These are phyloP conservation scores for Phytophthora cajani DNA, from an alignment of 352 stramenopile genomes.

Conservation along the genomic window DNA sequence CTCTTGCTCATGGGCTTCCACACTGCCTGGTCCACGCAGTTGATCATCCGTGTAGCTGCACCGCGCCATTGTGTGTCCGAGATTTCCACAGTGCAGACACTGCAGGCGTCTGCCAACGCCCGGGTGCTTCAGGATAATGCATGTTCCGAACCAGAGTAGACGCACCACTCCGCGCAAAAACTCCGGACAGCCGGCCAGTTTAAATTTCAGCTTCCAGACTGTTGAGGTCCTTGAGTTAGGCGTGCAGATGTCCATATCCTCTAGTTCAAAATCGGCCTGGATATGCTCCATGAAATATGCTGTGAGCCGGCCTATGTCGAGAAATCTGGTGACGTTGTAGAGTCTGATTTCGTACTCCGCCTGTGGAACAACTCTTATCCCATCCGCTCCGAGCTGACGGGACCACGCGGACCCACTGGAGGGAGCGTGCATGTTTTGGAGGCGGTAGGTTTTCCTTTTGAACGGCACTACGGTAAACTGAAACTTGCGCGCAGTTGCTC, in stretches of 20 bases:
- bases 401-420: neutral
- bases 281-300: neutral
- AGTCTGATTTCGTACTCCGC: neutral
- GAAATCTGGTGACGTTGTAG: neutral
- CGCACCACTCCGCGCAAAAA: neutral
- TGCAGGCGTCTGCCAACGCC: neutral
- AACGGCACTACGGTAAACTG: neutral
- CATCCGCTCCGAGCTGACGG: neutral
- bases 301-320: neutral
- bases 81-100: neutral
- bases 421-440: neutral
- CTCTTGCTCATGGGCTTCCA: neutral
- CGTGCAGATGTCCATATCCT: constrained; percentile 2
- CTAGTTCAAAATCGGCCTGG: neutral
- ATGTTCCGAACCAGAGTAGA: neutral
- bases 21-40: neutral
- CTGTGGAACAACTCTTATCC: neutral
- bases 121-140: neutral
- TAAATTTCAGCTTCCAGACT: neutral
- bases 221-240: constrained; percentile 3
- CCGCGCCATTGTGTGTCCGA: constrained; percentile 2
- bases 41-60: constrained; percentile 1
- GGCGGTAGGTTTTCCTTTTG: neutral
- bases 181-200: neutral
- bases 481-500: neutral